Evolutionary conservation across 2,329 filamentous ascomycete genomes (phyloP).

Genomic region (Fusarium tupiense): DNA sequence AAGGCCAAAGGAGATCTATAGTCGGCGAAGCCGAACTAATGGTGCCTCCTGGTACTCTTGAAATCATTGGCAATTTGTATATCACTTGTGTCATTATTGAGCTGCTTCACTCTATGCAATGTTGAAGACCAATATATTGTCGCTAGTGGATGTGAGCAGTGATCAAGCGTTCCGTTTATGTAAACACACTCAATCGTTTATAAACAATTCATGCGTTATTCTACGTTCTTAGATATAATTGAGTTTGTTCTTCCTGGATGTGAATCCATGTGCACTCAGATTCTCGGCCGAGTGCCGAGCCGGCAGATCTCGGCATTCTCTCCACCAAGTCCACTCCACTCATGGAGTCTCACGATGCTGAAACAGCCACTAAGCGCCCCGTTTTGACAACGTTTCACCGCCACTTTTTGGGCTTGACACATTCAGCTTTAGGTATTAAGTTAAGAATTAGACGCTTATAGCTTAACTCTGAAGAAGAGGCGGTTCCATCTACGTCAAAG

Average conservation of each 20-base stretch:
- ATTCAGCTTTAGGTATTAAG: neutral
- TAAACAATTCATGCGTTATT: neutral
- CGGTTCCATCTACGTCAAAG: neutral
- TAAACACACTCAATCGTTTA: neutral
- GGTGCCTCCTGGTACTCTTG: too few relatives aligned
- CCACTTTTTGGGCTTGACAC: neutral
- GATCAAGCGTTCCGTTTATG: neutral
- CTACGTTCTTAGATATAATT: neutral
- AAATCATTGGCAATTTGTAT: too few relatives aligned
- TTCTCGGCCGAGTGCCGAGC: neutral
- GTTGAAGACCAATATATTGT: too few relatives aligned
- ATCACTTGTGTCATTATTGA: too few relatives aligned
- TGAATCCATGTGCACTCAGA: neutral
- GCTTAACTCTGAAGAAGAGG: neutral
- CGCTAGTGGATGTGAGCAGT: rapidly evolving
- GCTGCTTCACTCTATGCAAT: too few relatives aligned
- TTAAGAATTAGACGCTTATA: neutral
- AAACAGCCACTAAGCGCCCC: neutral
- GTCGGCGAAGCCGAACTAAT: rapidly evolving
- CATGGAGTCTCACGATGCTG: neutral
- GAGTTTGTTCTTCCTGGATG: neutral
- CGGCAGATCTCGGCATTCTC: neutral
- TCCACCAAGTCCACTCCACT: neutral
- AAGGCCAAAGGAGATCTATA: rapidly evolving
- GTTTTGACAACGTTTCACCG: neutral